Evolutionary conservation across 305 asterid genomes (phyloP), one percentile per base, ranked within the genome.

Genomic region (Caryopteris hybrid): DNA sequence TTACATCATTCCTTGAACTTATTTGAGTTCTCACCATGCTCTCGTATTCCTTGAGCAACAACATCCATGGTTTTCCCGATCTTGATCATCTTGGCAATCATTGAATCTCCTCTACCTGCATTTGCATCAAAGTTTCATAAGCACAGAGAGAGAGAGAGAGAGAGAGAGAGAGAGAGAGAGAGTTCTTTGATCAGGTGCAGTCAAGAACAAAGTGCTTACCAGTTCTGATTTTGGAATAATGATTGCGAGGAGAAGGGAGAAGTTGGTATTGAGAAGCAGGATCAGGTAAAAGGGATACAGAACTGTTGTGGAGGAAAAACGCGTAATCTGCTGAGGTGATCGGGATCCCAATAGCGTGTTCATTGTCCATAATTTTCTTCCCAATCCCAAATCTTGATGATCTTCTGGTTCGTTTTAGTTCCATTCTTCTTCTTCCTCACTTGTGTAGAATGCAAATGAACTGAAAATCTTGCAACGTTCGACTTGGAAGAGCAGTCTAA

Each of bases 31-130:
- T 72, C 72, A 83, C 88, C 83, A 8, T 85, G 88, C 48, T 85
- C 88, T 61, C 82, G 52, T 66, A 85, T 76, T 61, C 82, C 81
- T 64, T 79, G 80, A 36, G 80, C 83, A 31, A 83, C 64, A 12
- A 56, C 65, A 25, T 85, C 87, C 78, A 85, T 25, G 60, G 72
- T 71, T 69, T 83, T 74, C 21, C 87, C 81, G 6, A 83, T 73
- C 36, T 75, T 81, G 81, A 79, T 77, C 85, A 81, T 71, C 75
- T 74, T 83, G 29, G 75, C 76, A 61, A 83, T 71, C 22, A 74
- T 74, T 8, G 85, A 77, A 47, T 79, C 61, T 55, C 68, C 78
- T 65, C 78, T 77, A 46, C 83, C 88, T 85, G 84, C 85, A 83
- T 75, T 71, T 34, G n/a, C 68, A 67, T 53, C 16, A 58, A 14